Base-by-base conservation (phyloP, 208 protist species). In the Leishmania martiniquensis region DNA sequence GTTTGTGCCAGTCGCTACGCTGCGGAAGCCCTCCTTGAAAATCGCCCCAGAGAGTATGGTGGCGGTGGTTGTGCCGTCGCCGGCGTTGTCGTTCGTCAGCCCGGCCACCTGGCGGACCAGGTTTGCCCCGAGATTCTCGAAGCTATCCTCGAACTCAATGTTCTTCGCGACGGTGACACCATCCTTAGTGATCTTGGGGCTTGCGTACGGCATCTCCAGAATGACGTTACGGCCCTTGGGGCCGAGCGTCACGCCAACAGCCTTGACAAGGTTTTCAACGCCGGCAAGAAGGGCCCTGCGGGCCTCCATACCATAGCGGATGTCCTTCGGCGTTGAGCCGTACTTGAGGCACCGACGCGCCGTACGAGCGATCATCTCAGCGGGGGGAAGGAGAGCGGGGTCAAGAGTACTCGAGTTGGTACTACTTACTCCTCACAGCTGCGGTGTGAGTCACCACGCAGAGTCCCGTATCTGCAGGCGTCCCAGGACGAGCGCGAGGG, bases 171-270 rank as follows among this genome's bases (percentile, higher is more conserved):
- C 99, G 34, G 99, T 99, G 25, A 99, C 99, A 87, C 99, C 99
- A 78, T 99, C 99, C 92, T 99, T 99, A 59, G 99, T 99, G 89
- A 99, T 99, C 79, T 99, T 99, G 42, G 99, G 99, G 52, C 93
- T 82, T 45, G 98, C 98, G 88, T 99, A 99, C 44, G 93, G 86
- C 92, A 99, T 98, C 77, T 99, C 99, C 7, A 99, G 93, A 39
- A 99, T 96, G 1, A 99, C 99, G 83, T 99, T 99, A 72, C 99
- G 91, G 34, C 99, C 99, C 88, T 99, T 99, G 65, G 99, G 99
- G 12, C 99, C 99, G 25, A 99, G 93, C 25, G 99, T 99, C 37
- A 99, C 96, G 55, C 97, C 91, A 13, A 99, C 99, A 9, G 98
- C 98, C 68, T 98, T 96, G 4, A 99, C 98, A 2, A 99, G 91